Evolutionary conservation across 331 rosid genomes (phyloP).

Genomic region (Rhamnella rubrinervis): DNA sequence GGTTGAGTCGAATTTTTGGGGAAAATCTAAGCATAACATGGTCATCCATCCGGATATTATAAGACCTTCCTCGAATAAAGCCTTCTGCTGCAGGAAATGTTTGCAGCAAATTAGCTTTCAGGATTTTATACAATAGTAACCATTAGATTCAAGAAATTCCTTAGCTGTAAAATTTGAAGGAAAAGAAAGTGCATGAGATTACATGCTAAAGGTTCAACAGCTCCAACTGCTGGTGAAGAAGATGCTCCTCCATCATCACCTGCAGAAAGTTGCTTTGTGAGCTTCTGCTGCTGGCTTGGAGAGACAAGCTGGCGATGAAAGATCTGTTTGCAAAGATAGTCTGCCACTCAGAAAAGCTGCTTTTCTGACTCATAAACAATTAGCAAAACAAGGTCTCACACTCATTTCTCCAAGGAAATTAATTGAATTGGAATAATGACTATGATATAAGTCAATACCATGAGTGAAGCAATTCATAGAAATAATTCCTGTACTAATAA

Average conservation of each 20-base stretch:
- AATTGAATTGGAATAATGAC: background rate
- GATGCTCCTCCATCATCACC: constrained; percentile 67
- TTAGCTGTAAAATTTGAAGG: constrained; percentile 12
- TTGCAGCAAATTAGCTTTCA: constrained; percentile 47
- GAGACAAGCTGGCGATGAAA: constrained; percentile 50
- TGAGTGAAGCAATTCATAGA: background rate
- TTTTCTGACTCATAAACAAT: constrained; percentile 20
- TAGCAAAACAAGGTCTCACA: background rate
- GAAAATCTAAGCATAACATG: constrained; percentile 91
- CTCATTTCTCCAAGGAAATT: background rate
- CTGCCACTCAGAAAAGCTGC: constrained; percentile 34
- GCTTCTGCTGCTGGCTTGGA: constrained; percentile 57
- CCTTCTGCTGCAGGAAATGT: constrained; percentile 96
- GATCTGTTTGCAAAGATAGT: constrained; percentile 50
- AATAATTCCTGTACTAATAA: background rate
- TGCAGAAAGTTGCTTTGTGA: constrained; percentile 44
- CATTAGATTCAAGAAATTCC: background rate
- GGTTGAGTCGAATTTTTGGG: constrained; percentile 83
- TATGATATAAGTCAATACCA: background rate
- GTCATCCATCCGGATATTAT: constrained; percentile 90
- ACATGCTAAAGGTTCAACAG: constrained; percentile 69
- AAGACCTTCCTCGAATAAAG: constrained; percentile 93
- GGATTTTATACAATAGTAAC: constrained; percentile 13
- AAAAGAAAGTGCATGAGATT: constrained; percentile 40
- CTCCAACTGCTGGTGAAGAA: constrained; percentile 56